Evolutionary conservation across 78 protist species (phyloP), one percentile per base, ranked within the genome.

Genomic region (Chrysochromulina tobinii): DNA sequence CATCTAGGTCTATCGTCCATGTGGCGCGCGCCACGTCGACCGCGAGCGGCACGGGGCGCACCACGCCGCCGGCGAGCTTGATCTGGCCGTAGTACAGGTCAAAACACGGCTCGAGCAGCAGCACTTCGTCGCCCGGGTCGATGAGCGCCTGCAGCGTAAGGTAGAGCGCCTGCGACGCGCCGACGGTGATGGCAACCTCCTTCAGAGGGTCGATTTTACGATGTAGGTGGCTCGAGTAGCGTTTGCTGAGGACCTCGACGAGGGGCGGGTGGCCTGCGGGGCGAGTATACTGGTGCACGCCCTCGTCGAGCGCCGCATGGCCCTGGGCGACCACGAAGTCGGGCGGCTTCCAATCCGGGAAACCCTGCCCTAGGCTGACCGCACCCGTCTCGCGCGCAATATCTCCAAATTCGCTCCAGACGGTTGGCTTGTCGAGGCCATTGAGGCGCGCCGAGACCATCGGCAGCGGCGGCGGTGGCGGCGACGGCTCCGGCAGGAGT

Each of bases 21-120:
- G 11, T 53, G 15, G 84, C 84, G 15, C 38, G 18, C 20, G 1
- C 85, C 7, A 11, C 57, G 58, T 77, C 38, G 20, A 69, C 87
- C 72, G 2, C 17, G 61, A 91, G 79, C 69, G 93, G 87, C 21
- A 91, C 93, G 2, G 64, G 7, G 61, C 81, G 90, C 1, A 77
- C 85, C 14, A 38, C 59, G 38, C 61, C 91, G 66, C 81, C 91
- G 21, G 93, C 88, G 18, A 91, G 20, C 48, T 61, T 73, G 25
- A 91, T 68, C 92, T 90, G 90, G 21, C 91, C 93, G 51, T 64
- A 59, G 90, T 91, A 91, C 54, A 84, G 85, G 67, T 91, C 93
- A 59, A 86, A 91, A 25, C 75, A 51, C 14, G 93, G 93, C 87
- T 91, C 93, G 91, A 91, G 27, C 64, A 91, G 68, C 7, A 90